Percentiles rank a stretch among this genome's conserved stretches.
Evolutionary conservation across 2,329 filamentous ascomycete genomes (phyloP).

Genomic region (Microcera coccophila): DNA sequence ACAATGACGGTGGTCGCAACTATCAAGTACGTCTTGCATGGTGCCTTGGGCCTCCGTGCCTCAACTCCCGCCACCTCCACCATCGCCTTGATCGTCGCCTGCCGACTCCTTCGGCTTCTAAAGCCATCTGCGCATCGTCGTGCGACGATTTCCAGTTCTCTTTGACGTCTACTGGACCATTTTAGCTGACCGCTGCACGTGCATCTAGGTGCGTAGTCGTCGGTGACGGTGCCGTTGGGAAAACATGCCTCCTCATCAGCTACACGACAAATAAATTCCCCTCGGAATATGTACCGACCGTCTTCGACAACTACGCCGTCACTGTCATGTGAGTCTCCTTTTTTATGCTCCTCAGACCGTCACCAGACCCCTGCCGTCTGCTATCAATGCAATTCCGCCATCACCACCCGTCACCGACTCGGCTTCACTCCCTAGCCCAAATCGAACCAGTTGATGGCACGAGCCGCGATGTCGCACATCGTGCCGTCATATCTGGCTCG

Average conservation of each 20-base stretch:
- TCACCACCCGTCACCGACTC: slow-evolving; percentile 1
- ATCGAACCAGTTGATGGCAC: background rate
- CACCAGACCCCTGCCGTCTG: slow-evolving; percentile 13
- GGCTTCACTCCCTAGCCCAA: too few relatives aligned
- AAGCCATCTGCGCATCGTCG: slow-evolving; percentile 15
- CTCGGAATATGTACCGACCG: slow-evolving; percentile 98
- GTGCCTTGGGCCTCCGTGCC: slow-evolving; percentile 1
- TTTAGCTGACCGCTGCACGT: slow-evolving; percentile 20
- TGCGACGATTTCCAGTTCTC: slow-evolving; percentile 4
- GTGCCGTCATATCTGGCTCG: slow-evolving; percentile 2
- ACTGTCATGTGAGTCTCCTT: slow-evolving; percentile 85
- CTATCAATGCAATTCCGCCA: slow-evolving; percentile 8
- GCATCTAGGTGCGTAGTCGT: slow-evolving; percentile 86
- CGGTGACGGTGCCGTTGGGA: slow-evolving; percentile 97
- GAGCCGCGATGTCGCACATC: slow-evolving; percentile 2
- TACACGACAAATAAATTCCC: slow-evolving; percentile 99
- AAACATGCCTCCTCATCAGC: slow-evolving; percentile 97
- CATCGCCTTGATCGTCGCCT: slow-evolving; percentile 2
- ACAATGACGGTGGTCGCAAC: slow-evolving; percentile 60
- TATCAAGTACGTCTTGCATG: slow-evolving; percentile 52
- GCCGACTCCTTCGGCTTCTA: background rate
- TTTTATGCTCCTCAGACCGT: slow-evolving; percentile 14
- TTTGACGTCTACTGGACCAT: background rate
- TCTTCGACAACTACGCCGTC: slow-evolving; percentile 99
- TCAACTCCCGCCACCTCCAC: slow-evolving; percentile 6